A percentile compares a stretch with the other conserved stretches of the same genome.
Conservation (phyloP, 1,284 basidiomycete genomes). For the Albatrellus sp. region DNA sequence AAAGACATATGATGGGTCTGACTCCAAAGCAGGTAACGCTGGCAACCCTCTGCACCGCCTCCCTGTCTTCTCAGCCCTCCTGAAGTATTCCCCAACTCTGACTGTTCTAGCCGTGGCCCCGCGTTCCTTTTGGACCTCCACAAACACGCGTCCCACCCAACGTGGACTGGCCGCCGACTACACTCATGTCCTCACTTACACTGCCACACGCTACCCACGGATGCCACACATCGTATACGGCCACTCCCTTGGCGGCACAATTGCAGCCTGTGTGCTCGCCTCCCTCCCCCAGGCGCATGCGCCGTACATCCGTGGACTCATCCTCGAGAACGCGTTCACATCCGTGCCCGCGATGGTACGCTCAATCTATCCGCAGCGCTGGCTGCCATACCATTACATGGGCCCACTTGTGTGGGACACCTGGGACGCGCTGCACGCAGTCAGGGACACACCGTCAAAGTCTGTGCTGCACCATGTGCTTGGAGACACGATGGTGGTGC, state of each 20-base stretch:
- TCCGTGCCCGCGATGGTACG: conserved; percentile 38
- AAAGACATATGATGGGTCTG: neutral
- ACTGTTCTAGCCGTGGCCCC: conserved; percentile 25
- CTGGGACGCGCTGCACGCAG: conserved; percentile 30
- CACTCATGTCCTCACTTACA: conserved; percentile 19
- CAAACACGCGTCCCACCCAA: conserved; percentile 23
- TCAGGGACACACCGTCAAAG: conserved; percentile 7
- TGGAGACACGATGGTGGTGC: conserved; percentile 31
- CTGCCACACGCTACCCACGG: conserved; percentile 19
- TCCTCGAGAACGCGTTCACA: conserved; percentile 39
- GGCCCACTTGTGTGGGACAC: conserved; percentile 29
- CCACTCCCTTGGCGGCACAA: conserved; percentile 36
- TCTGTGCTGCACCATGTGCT: conserved; percentile 20
- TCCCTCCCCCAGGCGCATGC: conserved; percentile 9
- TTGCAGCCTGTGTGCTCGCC: conserved; percentile 26
- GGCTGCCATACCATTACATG: conserved; percentile 38
- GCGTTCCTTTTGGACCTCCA: conserved; percentile 30
- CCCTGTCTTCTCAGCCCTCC: conserved; percentile 24
- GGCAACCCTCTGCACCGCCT: conserved; percentile 36
- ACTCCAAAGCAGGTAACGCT: conserved; percentile 28
- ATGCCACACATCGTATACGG: conserved; percentile 28
- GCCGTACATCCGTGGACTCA: conserved; percentile 21
- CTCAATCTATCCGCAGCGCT: conserved; percentile 33
- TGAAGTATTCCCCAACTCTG: conserved; percentile 12
- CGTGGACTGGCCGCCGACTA: conserved; percentile 29